Conservation (phyloP, 1,139 yeast species). For the Debaryomyces udenii region DNA sequence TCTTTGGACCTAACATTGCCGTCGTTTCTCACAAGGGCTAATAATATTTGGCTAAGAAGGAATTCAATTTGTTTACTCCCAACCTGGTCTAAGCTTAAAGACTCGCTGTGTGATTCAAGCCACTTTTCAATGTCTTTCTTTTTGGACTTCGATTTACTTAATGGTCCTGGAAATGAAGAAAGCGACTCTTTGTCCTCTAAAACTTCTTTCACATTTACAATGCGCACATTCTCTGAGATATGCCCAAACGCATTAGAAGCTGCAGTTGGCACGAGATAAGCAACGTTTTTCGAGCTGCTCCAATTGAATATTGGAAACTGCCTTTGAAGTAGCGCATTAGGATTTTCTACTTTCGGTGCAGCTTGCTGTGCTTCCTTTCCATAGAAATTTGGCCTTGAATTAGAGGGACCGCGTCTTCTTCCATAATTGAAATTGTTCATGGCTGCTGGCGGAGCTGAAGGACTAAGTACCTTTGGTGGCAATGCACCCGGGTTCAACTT, state of each 20-base stretch:
- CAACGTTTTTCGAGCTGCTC: slow-evolving; percentile 48
- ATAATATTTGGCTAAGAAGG: slow-evolving; percentile 34
- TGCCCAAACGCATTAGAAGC: slow-evolving; percentile 16
- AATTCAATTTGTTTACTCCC: slow-evolving; percentile 25
- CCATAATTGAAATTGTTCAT: slow-evolving; percentile 12
- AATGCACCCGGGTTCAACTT: neutral
- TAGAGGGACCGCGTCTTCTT: slow-evolving; percentile 34
- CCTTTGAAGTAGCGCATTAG: slow-evolving; percentile 44
- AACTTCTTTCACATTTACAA: slow-evolving; percentile 21
- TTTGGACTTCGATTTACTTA: slow-evolving; percentile 56
- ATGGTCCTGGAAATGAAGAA: slow-evolving; percentile 63
- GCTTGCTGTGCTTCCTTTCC: slow-evolving; percentile 21
- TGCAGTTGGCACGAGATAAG: slow-evolving; percentile 31
- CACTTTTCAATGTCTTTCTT: slow-evolving; percentile 69
- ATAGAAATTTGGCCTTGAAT: slow-evolving; percentile 31
- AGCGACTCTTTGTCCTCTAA: slow-evolving; percentile 25
- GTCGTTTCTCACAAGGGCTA: slow-evolving; percentile 29
- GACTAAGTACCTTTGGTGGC: slow-evolving; percentile 2
- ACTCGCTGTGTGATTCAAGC: slow-evolving; percentile 38
- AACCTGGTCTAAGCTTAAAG: slow-evolving; percentile 11
- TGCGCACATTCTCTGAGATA: slow-evolving; percentile 19
- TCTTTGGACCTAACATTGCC: slow-evolving; percentile 33
- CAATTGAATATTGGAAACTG: slow-evolving; percentile 84
- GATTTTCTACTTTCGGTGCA: slow-evolving; percentile 33
- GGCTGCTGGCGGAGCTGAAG: slow-evolving; percentile 5